Base-by-base conservation (phyloP, 208 protist genomes). In the Crithidia fasciculata region DNA sequence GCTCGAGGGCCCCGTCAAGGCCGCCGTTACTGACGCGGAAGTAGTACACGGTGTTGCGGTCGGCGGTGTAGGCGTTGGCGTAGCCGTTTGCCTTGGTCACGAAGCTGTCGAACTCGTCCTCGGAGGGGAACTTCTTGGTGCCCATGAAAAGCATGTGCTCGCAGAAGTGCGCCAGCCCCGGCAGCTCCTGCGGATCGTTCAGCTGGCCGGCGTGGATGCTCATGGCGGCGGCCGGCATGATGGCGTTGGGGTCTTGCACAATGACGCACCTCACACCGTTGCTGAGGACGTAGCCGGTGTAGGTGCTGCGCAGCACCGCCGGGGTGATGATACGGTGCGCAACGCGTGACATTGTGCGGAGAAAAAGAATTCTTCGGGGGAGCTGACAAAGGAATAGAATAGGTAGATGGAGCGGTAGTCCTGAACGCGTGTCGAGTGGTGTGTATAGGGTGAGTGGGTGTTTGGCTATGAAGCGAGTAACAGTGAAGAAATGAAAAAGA, bases 61-160 rank as follows among this genome's bases (percentile, higher is more conserved):
- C 80, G 5, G 74, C 74, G 6, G 97, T 99, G 75, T 73, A 98
- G 47, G 95, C 96, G 69, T 98, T 98, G 68, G 66, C 78, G 44
- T 60, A 65, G 13, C 96, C 96, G 43, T 82, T 80, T 70, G 95
- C 78, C 39, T 94, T 87, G 12, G 68, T 78, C 8, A 97, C 83
- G 60, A 84, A 96, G 10, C 55, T 72, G 72, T 84, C 74, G 74
- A 96, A 98, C 65, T 89, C 83, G 66, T 93, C 87, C 79, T 99
- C 97, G 36, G 84, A 57, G 16, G 96, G 96, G 83, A 94, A 98
- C 75, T 96, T 97, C 59, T 83, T 85, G 4, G 93, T 98, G 6
- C 96, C 96, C 80, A 98, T 93, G 72, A 99, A 99, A 6, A 97
- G 84, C 95, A 98, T 98, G 77, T 98, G 95, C 80, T 98, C 95